These are phyloP conservation scores for Rosa persica DNA, from an alignment of 306 rosid species.

Conservation along the genomic window DNA sequence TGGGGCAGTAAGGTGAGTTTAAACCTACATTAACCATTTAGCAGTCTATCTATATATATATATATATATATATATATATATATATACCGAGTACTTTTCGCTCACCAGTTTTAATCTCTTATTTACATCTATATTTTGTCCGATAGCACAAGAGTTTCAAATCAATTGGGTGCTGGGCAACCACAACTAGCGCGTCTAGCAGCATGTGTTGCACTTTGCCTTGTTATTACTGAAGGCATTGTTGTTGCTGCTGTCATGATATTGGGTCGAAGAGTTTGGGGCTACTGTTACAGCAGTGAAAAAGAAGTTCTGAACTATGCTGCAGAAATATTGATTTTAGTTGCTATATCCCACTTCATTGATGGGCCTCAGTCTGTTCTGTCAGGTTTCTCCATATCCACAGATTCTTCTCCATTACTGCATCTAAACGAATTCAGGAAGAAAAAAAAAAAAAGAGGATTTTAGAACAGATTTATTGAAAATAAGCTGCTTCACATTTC, in stretches of 20 bases:
- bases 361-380: conserved; percentile 8
- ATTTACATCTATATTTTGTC: not conserved
- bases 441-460: not conserved
- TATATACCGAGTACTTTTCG: not conserved
- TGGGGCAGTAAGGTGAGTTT: not conserved
- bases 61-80: no score
- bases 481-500: not conserved
- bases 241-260: not conserved
- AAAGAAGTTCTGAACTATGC: not conserved
- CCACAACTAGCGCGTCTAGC: conserved; percentile 9
- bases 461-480: not conserved
- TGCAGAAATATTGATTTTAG: not conserved
- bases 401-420: not conserved
- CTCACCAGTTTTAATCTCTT: not conserved
- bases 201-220: conserved; percentile 3
- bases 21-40: not conserved
- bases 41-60: not conserved
- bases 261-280: conserved; percentile 15
- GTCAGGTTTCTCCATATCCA: not conserved
- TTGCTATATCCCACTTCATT: not conserved
- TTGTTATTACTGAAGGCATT: conserved; percentile 1
- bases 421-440: not conserved
- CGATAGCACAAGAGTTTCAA: conserved; percentile 13
- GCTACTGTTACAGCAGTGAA: conserved; percentile 13
- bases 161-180: conserved; percentile 6